These are phyloP conservation scores for Sporothrix luriei DNA, from an alignment of 2,329 filamentous ascomycete species.

Conservation along the genomic window DNA sequence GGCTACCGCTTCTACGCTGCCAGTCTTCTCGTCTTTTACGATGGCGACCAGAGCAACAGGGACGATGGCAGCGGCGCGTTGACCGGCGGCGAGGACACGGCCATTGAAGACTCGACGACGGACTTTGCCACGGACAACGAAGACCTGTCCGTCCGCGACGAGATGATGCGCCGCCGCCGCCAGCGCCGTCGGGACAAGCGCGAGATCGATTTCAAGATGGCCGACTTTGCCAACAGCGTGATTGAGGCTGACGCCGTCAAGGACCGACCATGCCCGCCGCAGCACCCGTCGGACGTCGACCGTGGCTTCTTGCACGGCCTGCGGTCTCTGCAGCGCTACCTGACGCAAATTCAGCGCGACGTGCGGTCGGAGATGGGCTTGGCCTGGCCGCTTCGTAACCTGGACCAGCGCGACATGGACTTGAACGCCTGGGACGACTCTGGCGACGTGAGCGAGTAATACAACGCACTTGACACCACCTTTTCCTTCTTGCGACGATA, in stretches of 20 bases:
- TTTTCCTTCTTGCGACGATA: not conserved
- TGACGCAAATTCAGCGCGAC: slow-evolving; percentile 83
- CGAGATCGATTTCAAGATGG: slow-evolving; percentile 90
- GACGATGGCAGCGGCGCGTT: slow-evolving; percentile 32
- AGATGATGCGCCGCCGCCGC: slow-evolving; percentile 32
- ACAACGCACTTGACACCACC: not conserved
- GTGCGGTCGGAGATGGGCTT: slow-evolving; percentile 60
- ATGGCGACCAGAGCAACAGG: slow-evolving; percentile 68
- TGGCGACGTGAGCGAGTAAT: slow-evolving; percentile 43
- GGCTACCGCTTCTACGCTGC: slow-evolving; percentile 96
- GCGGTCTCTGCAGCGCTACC: slow-evolving; percentile 76
- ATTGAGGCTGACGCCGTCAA: slow-evolving; percentile 75
- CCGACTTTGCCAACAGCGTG: slow-evolving; percentile 97
- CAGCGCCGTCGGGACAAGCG: slow-evolving; percentile 48
- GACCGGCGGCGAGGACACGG: slow-evolving; percentile 57
- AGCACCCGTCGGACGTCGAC: slow-evolving; percentile 78
- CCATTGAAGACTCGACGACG: slow-evolving; percentile 60
- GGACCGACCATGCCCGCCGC: slow-evolving; percentile 73
- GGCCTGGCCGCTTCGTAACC: slow-evolving; percentile 33
- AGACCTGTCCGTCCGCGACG: slow-evolving; percentile 42
- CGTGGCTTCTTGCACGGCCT: slow-evolving; percentile 86
- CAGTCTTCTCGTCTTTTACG: slow-evolving; percentile 92
- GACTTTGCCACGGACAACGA: slow-evolving; percentile 62
- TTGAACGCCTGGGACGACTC: slow-evolving; percentile 39
- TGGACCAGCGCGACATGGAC: slow-evolving; percentile 26